These are phyloP conservation scores for Lathyrus sativus DNA, from an alignment of 306 rosid genomes.

Conservation along the genomic window DNA sequence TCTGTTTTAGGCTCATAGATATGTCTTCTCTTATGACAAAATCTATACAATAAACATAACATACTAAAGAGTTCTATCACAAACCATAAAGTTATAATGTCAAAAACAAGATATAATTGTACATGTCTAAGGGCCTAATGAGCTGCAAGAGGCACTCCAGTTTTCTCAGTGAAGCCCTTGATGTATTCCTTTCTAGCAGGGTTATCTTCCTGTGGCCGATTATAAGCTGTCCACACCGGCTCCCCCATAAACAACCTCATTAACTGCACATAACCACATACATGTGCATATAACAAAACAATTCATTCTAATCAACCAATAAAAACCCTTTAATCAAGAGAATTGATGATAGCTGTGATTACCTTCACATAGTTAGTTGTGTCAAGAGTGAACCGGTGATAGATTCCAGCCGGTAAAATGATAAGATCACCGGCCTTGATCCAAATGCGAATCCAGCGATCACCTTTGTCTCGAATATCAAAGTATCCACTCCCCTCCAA, in stretches of 20 bases:
- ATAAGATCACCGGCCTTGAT: conserved; percentile 88
- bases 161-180: conserved; percentile 52
- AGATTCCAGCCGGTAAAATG: conserved; percentile 94
- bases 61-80: conserved; percentile 12
- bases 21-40: conserved; percentile 9
- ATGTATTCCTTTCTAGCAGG: conserved; percentile 84
- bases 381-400: conserved; percentile 89
- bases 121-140: conserved; percentile 43
- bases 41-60: not conserved
- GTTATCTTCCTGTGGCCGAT: conserved; percentile 86
- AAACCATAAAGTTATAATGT: conserved; percentile 26
- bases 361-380: conserved; percentile 77
- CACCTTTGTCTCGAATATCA: conserved; percentile 75
- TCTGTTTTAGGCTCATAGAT: conserved; percentile 16
- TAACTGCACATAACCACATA: conserved; percentile 48
- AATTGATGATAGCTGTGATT: not conserved
- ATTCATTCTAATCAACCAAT: conserved; percentile 3
- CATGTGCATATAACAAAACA: not conserved
- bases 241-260: conserved; percentile 88
- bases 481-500: conserved; percentile 90
- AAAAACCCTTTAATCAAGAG: not conserved
- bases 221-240: conserved; percentile 86
- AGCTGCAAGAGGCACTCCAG: conserved; percentile 63
- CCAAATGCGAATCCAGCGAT: conserved; percentile 87
- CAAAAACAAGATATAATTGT: not conserved